Evolutionary conservation across 225 moss, liverwort and hornwort genomes (phyloP).

Genomic region (Pseudisothecium myosuroides): DNA sequence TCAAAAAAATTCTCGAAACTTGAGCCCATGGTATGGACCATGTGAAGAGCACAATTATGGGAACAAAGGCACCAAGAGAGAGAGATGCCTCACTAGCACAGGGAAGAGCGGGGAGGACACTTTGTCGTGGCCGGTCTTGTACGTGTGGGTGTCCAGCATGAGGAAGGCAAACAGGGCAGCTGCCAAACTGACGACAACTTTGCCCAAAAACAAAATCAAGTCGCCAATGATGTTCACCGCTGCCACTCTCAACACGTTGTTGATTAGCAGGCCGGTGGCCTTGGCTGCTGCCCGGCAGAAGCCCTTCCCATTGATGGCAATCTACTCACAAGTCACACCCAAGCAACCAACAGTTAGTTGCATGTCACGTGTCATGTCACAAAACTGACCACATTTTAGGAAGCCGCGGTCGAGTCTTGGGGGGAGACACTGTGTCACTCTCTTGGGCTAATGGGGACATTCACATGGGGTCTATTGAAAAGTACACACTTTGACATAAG

Average conservation of each 20-base stretch:
- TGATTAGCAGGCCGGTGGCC: conserved; percentile 71
- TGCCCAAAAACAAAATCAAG: conserved; percentile 70
- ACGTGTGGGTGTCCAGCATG: conserved; percentile 73
- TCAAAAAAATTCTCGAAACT: too few relatives aligned
- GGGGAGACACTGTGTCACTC: too few relatives aligned
- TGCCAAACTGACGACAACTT: conserved; percentile 56
- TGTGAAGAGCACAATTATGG: background rate
- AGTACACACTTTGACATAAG: too few relatives aligned
- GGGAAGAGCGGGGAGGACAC: conserved; percentile 87
- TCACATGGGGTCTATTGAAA: too few relatives aligned
- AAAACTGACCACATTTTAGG: background rate
- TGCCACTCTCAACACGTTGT: conserved; percentile 68
- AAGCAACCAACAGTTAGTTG: background rate
- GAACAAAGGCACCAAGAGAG: background rate
- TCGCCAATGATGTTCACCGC: conserved; percentile 80
- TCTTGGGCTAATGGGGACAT: too few relatives aligned
- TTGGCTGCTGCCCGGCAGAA: conserved; percentile 86
- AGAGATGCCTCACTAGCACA: conserved; percentile 49
- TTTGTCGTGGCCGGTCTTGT: conserved; percentile 68
- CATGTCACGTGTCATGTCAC: background rate
- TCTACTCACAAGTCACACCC: conserved; percentile 8
- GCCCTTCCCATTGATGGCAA: conserved; percentile 81
- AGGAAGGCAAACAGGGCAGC: conserved; percentile 65
- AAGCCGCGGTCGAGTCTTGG: too few relatives aligned
- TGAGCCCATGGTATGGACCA: background rate